Base-by-base conservation (phyloP, 2,329 filamentous ascomycete genomes). In the Botrytis porri region DNA sequence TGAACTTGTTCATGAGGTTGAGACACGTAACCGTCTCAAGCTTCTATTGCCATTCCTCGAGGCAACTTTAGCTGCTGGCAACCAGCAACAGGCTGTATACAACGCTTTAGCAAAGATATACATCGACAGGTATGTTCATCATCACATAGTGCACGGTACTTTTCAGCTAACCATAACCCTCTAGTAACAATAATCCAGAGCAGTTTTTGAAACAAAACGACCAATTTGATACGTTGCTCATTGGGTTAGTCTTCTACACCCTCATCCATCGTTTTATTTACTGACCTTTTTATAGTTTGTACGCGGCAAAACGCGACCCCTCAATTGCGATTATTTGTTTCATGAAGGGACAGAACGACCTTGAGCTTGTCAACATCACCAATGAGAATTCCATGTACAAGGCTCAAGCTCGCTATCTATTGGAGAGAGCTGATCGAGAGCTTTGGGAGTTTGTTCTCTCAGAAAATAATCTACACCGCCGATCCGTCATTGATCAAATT, bases 301-400 rank as follows among this genome's bases (percentile, higher is more conserved):
- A 63, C 29, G 41, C 41, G 16, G 41, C 41, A 43, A 43, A 43
- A 43, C 41, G 41, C 41, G 41, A 43, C 41, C 41, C 41, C 41
- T 18, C 16, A 43, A 43, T 43, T 43, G 41, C n/a, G n/a, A 37
- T 51, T 83, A 97, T 98, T 81, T 93, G 94, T 75, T 99, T 98
- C 83, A 89, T 91, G 79, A 99, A 99, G 86, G 96, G 96, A 32
- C 93, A 98, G 83, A 99, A 99, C 77, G 96, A 99, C 80, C 85
- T 99, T 45, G 97, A 99, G 84, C 88, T 99, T 73, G 95, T 99
- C 83, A 96, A 93, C 83, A 95, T 99, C 80, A 98, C 96, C 80
- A 99, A 98, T 79, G 97, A 99, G 84, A 99, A 99, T 84, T 91
- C 93, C n/a, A 99, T 99, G 96, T 99, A 97, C 88, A 92, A 95